These are phyloP conservation scores for Suhomyces taliae DNA, from an alignment of 1,139 yeast species.

Conservation along the genomic window DNA sequence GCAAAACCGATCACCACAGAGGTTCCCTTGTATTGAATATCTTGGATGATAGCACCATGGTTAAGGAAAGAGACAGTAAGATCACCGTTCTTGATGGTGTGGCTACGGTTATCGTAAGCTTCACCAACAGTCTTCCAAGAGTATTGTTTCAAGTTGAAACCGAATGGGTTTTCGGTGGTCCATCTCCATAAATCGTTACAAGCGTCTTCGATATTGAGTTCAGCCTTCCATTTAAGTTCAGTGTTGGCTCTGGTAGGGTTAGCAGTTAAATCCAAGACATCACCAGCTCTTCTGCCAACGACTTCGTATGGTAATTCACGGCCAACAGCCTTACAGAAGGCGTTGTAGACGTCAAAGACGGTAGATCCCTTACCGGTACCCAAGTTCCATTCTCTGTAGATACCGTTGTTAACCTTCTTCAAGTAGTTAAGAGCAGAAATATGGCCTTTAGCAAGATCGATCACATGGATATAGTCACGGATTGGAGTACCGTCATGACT, in stretches of 20 bases:
- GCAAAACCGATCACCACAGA: conserved; percentile 37
- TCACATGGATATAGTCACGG: conserved; percentile 79
- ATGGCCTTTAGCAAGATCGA: conserved; percentile 81
- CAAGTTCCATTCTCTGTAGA: conserved; percentile 77
- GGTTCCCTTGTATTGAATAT: conserved; percentile 35
- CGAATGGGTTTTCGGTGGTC: conserved; percentile 70
- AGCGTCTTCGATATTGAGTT: conserved; percentile 58
- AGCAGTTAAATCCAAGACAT: conserved; percentile 75
- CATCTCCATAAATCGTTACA: conserved; percentile 78
- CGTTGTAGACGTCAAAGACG: conserved; percentile 68
- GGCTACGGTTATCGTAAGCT: conserved; percentile 37
- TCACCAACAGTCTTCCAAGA: conserved; percentile 28
- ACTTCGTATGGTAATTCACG: conserved; percentile 64
- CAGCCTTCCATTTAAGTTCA: conserved; percentile 68
- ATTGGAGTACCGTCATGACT: conserved; percentile 81
- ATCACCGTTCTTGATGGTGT: conserved; percentile 34
- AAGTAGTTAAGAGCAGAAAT: conserved; percentile 68
- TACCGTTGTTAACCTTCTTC: conserved; percentile 31
- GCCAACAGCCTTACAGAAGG: conserved; percentile 72
- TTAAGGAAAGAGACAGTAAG: conserved; percentile 49
- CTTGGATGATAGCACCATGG: conserved; percentile 54
- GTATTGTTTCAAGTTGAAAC: conserved; percentile 48
- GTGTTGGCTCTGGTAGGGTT: conserved; percentile 63
- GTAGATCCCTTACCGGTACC: conserved; percentile 83
- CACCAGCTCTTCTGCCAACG: conserved; percentile 72